These are phyloP conservation scores for Trichosporon sp. DNA, from an alignment of 1,284 basidiomycete genomes.

Conservation along the genomic window DNA sequence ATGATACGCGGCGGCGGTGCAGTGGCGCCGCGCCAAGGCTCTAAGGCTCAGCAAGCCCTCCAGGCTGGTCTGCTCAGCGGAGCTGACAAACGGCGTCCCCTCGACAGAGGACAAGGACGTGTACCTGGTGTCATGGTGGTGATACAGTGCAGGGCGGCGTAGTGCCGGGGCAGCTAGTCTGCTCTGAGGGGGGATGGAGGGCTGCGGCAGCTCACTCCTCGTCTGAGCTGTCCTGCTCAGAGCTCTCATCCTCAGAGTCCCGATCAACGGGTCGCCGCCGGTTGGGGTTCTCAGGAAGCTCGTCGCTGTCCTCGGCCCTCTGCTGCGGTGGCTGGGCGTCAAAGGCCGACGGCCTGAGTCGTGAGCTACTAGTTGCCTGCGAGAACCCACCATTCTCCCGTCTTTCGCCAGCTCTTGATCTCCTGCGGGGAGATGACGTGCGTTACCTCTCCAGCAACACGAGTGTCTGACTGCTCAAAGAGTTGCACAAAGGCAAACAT, in stretches of 20 bases:
- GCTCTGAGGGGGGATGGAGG: too few relatives aligned
- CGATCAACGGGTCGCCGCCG: conserved; percentile 9
- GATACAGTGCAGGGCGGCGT: too few relatives aligned
- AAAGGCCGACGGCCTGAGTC: not conserved
- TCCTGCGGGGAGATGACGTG: conserved; percentile 31
- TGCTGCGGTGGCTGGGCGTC: not conserved
- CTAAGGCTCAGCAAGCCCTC: too few relatives aligned
- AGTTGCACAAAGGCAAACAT: conserved; percentile 38
- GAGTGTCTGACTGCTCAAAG: conserved; percentile 23
- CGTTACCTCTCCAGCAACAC: conserved; percentile 38
- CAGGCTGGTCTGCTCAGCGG: too few relatives aligned
- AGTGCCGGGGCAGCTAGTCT: too few relatives aligned
- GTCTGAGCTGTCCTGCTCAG: conserved; percentile 12
- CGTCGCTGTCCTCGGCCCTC: conserved; percentile 7
- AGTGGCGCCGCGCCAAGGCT: too few relatives aligned
- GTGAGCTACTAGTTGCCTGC: too few relatives aligned
- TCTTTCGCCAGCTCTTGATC: conserved; percentile 37
- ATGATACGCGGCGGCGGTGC: too few relatives aligned
- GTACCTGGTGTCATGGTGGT: not conserved
- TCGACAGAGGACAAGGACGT: too few relatives aligned
- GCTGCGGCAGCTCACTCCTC: too few relatives aligned
- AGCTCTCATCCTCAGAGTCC: conserved; percentile 16
- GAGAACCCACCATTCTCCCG: conserved; percentile 42
- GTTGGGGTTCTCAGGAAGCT: conserved; percentile 24
- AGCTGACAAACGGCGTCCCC: too few relatives aligned